These are phyloP conservation scores for Penicillium digitatum DNA, from an alignment of 2,329 filamentous ascomycete genomes.

Conservation along the genomic window DNA sequence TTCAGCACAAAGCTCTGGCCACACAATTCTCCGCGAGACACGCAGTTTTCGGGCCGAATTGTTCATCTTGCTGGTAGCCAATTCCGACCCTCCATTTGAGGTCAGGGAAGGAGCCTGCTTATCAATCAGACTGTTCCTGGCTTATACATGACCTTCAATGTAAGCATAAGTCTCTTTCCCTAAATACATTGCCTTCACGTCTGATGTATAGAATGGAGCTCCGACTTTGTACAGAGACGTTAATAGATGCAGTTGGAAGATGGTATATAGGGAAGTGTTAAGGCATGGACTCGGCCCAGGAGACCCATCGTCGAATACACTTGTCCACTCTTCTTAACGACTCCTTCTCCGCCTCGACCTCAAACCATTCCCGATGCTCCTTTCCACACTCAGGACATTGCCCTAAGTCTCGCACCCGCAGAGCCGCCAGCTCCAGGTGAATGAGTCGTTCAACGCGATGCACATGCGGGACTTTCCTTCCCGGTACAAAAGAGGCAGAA, in stretches of 20 bases:
- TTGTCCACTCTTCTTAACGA: slow-evolving; percentile 67
- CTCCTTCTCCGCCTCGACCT: slow-evolving; percentile 69
- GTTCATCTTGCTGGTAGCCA: background rate
- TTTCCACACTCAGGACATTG: slow-evolving; percentile 74
- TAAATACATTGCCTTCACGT: background rate
- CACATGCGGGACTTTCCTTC: slow-evolving; percentile 73
- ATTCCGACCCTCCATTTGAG: background rate
- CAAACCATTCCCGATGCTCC: slow-evolving; percentile 93
- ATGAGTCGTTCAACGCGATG: slow-evolving; percentile 86
- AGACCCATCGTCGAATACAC: slow-evolving; percentile 77
- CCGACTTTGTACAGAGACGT: background rate
- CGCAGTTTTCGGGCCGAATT: background rate
- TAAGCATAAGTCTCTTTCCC: no score
- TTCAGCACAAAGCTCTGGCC: background rate
- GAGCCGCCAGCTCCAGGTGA: slow-evolving; percentile 74
- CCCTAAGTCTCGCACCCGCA: slow-evolving; percentile 53
- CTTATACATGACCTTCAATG: background rate
- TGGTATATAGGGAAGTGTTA: background rate
- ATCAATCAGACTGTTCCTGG: background rate
- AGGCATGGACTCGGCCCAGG: slow-evolving; percentile 62
- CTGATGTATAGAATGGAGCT: background rate
- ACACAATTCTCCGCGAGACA: background rate
- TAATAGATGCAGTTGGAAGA: background rate
- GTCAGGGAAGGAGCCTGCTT: background rate
- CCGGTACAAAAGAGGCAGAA: slow-evolving; percentile 26